Percentiles rank a stretch among this genome's conserved stretches.
phyloP scores from a whole-genome alignment of 2,329 filamentous ascomycete genomes.

The Cytospora schulzeri region DNA sequence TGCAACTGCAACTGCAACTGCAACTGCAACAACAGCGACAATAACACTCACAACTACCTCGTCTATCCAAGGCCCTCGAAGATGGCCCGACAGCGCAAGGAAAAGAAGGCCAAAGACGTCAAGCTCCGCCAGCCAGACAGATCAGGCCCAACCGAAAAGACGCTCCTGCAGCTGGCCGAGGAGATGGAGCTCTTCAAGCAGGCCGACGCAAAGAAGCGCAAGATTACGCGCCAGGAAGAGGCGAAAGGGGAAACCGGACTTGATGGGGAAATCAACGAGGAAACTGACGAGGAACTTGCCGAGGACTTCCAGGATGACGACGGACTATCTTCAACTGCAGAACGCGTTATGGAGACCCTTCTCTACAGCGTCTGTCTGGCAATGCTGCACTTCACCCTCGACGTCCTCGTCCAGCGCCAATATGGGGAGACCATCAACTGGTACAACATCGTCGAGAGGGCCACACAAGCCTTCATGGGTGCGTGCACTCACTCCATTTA shows the following conservation, averaged over 20 bases:
- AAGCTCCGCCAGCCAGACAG: conserved; percentile 71
- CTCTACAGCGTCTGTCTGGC: conserved; percentile 65
- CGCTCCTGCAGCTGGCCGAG: conserved; percentile 72
- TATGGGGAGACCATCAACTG: conserved; percentile 70
- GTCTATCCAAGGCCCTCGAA: not conserved
- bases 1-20: too few species aligned
- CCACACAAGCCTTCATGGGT: conserved; percentile 57
- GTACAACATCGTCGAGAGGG: conserved; percentile 54
- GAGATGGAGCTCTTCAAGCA: conserved; percentile 61
- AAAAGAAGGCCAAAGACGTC: conserved; percentile 53
- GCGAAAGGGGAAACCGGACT: conserved; percentile 30
- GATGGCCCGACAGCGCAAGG: conserved; percentile 55
- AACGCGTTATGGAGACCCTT: conserved; percentile 56
- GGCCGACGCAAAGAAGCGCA: conserved; percentile 45
- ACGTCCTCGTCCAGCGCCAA: conserved; percentile 78
- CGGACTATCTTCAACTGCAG: conserved; percentile 47
- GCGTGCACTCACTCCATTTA: conserved; percentile 30
- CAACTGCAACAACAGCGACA: too few species aligned
- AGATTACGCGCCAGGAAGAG: conserved; percentile 34
- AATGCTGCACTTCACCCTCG: conserved; percentile 76
- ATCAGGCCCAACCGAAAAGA: conserved; percentile 62
- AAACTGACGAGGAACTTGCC: conserved; percentile 38
- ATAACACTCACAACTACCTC: too few species aligned
- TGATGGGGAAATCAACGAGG: conserved; percentile 36
- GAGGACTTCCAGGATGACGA: conserved; percentile 37